phyloP scores from a whole-genome alignment of 164 flowering plant genomes.

The Brasenia schreberi region DNA sequence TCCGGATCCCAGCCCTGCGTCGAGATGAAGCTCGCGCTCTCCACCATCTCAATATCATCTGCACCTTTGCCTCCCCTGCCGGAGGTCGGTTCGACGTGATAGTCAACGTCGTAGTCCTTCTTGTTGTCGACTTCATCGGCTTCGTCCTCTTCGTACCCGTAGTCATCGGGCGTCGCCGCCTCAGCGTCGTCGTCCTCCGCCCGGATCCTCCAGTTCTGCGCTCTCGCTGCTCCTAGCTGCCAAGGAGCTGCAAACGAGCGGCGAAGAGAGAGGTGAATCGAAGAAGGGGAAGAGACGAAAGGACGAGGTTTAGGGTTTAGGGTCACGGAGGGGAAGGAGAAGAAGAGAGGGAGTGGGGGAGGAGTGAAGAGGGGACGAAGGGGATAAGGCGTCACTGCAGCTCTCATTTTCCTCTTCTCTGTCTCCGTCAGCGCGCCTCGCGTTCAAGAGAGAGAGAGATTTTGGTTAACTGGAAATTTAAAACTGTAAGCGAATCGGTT shows the following conservation, averaged over 20 bases:
- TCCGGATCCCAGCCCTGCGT: slow-evolving; percentile 89
- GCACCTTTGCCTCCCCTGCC: slow-evolving; percentile 10
- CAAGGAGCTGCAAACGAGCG: neutral
- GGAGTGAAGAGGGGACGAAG: neutral
- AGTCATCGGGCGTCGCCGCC: slow-evolving; percentile 44
- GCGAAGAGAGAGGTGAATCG: neutral
- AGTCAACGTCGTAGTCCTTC: slow-evolving; percentile 80
- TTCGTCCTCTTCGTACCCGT: slow-evolving; percentile 79
- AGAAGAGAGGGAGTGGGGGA: neutral
- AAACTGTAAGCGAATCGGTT: no score
- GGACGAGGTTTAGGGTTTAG: neutral
- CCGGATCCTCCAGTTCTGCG: slow-evolving; percentile 22
- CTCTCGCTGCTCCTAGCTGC: neutral
- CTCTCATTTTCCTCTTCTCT: neutral
- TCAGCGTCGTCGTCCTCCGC: slow-evolving; percentile 75
- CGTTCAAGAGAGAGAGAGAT: neutral
- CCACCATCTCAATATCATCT: slow-evolving; percentile 43
- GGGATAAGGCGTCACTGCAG: neutral
- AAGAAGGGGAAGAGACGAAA: neutral
- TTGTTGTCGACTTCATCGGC: slow-evolving; percentile 82
- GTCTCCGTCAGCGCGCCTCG: neutral
- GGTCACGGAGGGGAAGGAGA: neutral
- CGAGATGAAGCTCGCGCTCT: slow-evolving; percentile 67
- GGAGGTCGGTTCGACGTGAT: slow-evolving; percentile 26
- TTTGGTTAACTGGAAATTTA: no score